These are phyloP conservation scores for Fusarium clavum DNA, from an alignment of 2,329 filamentous ascomycete genomes.

Conservation along the genomic window DNA sequence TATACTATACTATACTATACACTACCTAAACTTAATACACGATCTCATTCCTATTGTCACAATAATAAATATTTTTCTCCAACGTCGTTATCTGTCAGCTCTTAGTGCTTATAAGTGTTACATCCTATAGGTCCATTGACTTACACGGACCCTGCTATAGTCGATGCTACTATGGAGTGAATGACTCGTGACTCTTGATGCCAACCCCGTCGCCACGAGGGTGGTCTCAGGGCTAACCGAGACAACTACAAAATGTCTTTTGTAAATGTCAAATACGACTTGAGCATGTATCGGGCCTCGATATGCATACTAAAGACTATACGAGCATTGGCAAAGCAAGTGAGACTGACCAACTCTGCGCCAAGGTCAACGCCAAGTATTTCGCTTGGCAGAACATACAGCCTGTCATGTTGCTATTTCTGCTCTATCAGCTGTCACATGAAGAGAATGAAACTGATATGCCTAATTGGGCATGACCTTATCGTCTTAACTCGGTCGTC, in stretches of 20 bases:
- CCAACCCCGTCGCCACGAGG: background rate
- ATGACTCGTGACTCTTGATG: background rate
- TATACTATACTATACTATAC: background rate
- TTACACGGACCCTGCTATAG: background rate
- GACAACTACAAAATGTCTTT: background rate
- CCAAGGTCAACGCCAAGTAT: background rate
- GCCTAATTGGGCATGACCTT: background rate
- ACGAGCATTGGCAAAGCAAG: background rate
- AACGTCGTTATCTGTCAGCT: background rate
- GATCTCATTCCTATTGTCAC: background rate
- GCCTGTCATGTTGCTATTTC: background rate
- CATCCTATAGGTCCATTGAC: slow-evolving; percentile 9
- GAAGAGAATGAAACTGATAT: background rate
- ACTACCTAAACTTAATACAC: background rate
- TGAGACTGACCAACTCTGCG: background rate
- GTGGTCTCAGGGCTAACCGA: background rate
- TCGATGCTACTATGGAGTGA: background rate
- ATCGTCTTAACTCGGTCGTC: background rate
- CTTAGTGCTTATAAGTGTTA: slow-evolving; percentile 4
- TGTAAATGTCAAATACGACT: background rate
- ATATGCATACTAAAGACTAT: background rate
- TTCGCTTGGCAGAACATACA: background rate
- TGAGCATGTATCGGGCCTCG: background rate
- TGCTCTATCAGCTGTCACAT: background rate
- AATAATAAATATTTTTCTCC: background rate